Conservation (phyloP, 495 filamentous ascomycete genomes). For the Penicillium bialowiezense region DNA sequence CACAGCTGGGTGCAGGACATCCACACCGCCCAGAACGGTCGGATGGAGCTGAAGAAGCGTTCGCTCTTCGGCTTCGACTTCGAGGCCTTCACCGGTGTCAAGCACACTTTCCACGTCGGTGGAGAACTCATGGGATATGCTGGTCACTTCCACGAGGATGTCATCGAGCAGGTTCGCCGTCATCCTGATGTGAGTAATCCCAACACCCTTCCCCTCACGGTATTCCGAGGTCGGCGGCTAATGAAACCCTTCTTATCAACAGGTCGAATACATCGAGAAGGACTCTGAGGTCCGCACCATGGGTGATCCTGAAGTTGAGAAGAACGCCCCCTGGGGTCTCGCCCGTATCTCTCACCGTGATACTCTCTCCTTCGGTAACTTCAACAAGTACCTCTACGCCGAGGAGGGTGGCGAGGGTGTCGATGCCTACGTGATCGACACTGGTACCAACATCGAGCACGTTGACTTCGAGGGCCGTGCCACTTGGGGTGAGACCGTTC, state of each 20-base stretch:
- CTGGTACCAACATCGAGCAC: conserved; percentile 88
- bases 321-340: conserved; percentile 94
- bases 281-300: conserved; percentile 88
- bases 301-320: conserved; percentile 59
- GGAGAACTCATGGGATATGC: conserved; percentile 84
- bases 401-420: conserved; percentile 93
- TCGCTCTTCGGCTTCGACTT: conserved; percentile 69
- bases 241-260: conserved; percentile 7
- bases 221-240: conserved; percentile 11
- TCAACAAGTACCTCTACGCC: conserved; percentile 97
- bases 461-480: conserved; percentile 97
- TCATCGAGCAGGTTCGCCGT: conserved; percentile 89
- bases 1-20: conserved; percentile 91
- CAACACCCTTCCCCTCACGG: conserved; percentile 3
- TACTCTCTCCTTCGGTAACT: conserved; percentile 78
- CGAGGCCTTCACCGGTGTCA: conserved; percentile 77
- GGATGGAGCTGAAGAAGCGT: conserved; percentile 85
- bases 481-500: conserved; percentile 95
- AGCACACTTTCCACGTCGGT: conserved; percentile 92
- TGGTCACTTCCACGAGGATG: conserved; percentile 90
- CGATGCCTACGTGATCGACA: conserved; percentile 98
- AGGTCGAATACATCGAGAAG: conserved; percentile 97
- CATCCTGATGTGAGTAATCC: conserved; percentile 88
- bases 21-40: conserved; percentile 51
- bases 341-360: conserved; percentile 96